Base-by-base conservation (phyloP, 805 yeast genomes). In the Candida sithepensis region DNA sequence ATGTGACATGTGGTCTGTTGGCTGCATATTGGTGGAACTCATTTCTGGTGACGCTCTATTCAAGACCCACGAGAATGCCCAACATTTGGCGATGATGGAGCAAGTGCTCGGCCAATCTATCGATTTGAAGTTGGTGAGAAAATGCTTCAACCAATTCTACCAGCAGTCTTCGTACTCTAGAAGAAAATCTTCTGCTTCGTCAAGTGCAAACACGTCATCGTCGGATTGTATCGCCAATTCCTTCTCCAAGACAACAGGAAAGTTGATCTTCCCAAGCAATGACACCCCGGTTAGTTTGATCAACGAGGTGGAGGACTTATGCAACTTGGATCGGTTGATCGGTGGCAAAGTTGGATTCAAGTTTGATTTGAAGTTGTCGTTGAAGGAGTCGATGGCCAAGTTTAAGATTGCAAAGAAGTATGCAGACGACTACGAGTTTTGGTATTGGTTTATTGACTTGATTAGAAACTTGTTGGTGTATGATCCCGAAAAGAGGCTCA, bases 1-100 rank as follows among this genome's bases (percentile, higher is more conserved):
- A 1, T 92, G 98, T 65, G 99, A 94, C 65, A 72, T 92, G 70
- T 94, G 99, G 99, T 88, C 96, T 1, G 75, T 94, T 39, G 99
- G 97, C 1, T 92, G 98, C 65, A 88, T 94, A 14, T 69, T 94
- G 32, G 91, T 89, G 9, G 99, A 94, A 68, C 69, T 94, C 43
- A 83, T 88, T 34, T 88, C 95, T 18, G 99, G 99, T 23, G 96
- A 89, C 60, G 96, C 97, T 0, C 70, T 94, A 21, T 94, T 92
- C 67, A 90, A 88, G 55, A 94, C 98, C 1, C 97, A 92, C 65
- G 97, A 94, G 63, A 91, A 92, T 64, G 71, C 84, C 43, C 98
- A 92, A 66, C 99, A 94, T 68, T 71, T 94, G 64, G 96, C 96
- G 14, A 84, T 94, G 86, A 94, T 94, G 86, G 92, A 94, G 66